Base-by-base conservation (phyloP, 306 rosid species). In the Cotoneaster glaucophyllus region DNA sequence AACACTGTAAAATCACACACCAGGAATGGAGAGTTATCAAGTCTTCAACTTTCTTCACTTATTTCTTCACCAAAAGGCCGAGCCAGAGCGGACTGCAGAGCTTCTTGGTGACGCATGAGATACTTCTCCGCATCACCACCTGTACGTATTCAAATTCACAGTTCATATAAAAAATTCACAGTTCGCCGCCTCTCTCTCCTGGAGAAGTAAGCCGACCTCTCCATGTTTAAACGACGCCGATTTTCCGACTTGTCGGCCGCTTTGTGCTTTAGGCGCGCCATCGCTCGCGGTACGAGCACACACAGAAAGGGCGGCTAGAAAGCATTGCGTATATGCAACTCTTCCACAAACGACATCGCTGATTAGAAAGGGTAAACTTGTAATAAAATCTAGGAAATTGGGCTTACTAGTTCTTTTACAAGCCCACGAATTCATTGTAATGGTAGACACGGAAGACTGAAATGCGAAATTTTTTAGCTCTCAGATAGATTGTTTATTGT, bases 101-200 rank as follows among this genome's bases (percentile, higher is more conserved):
- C 90, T 10, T 83, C 88, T 80, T 82, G 85, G 70, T 76, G 88
- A 58, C 86, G 83, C 77, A 82, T 76, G 28, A 95, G 89, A 66
- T 80, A 90, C 90, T 84, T 88, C 87, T 95, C 99, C 1, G 90
- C 93, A 80, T 92, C 96, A 11, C 98, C 98, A 77, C 89, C 97
- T 92, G 76, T 44, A 64, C 13, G 43, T 18, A 50, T 25, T n/a
- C 7, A 57, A 26, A 73, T 41, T 61, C 22, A 84, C 4, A 54
- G 41, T 18, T 72, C 59, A 64, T 32, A 67, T 29, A 28, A 79
- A 43, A 79, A 66, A 28, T 64, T 19, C 34, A 32, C 10, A 7
- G 2, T 89, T 90, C 31, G 97, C 97, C 17, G 99, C 98, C 78
- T 96, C 99, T 78, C 99, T 79, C 75, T 79, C 75, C 98, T 72